These are phyloP conservation scores for Neofusicoccum sp. DNA, from an alignment of 2,329 filamentous ascomycete genomes.

Conservation along the genomic window DNA sequence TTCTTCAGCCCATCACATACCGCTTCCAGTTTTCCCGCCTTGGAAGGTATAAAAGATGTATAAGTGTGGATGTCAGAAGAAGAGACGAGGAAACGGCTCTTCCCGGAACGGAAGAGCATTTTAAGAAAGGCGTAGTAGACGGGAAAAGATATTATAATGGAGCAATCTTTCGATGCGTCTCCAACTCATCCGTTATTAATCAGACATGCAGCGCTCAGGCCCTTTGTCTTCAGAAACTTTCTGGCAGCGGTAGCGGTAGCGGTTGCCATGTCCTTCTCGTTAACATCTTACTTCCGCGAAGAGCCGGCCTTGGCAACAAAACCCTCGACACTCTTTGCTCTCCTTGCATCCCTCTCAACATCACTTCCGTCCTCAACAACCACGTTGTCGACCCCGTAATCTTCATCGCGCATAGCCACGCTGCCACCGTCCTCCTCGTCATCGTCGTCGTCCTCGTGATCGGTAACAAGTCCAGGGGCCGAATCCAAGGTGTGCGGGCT, in stretches of 20 bases:
- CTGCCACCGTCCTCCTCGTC: conserved; percentile 37
- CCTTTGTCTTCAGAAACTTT: conserved; percentile 3
- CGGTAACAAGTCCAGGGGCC: conserved; percentile 50
- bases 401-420: conserved; percentile 21
- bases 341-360: conserved; percentile 31
- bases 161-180: not conserved
- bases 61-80: not conserved
- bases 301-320: conserved; percentile 10
- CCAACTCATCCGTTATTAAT: conserved; percentile 7
- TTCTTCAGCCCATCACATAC: conserved; percentile 1
- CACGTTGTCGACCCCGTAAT: conserved; percentile 36
- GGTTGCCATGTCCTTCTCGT: not conserved
- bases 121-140: not conserved
- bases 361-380: conserved; percentile 41
- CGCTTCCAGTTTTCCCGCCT: not conserved
- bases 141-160: not conserved
- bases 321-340: conserved; percentile 12
- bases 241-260: not conserved
- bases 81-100: not conserved
- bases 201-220: not conserved
- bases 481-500: conserved; percentile 50
- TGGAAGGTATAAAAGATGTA: not conserved
- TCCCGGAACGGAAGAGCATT: conserved; percentile 1
- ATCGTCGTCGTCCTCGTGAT: conserved; percentile 51
- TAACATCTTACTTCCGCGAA: conserved; percentile 2